A percentile compares a stretch with the other conserved stretches of the same genome.
Evolutionary conservation across 768 basidiomycete species (phyloP).

Genomic region (Boletus edulis): DNA sequence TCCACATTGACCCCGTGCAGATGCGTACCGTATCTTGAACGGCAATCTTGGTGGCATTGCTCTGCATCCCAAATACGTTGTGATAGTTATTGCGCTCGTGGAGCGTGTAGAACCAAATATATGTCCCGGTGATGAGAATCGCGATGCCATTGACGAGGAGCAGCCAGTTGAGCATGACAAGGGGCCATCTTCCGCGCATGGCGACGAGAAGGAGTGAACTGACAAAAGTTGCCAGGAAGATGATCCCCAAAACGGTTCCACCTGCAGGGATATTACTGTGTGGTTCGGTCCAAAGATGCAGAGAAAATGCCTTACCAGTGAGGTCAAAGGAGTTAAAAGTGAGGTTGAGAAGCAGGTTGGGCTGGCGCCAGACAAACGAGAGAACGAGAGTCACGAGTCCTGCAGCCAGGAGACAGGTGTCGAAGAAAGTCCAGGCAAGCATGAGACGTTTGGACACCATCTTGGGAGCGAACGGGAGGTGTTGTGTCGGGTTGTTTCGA

Average conservation of each 20-base stretch:
- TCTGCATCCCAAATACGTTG: slow-evolving; percentile 48
- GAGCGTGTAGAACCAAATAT: slow-evolving; percentile 82
- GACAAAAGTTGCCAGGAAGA: slow-evolving; percentile 63
- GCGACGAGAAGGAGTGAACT: slow-evolving; percentile 71
- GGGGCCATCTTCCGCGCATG: slow-evolving; percentile 64
- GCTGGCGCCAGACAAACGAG: slow-evolving; percentile 68
- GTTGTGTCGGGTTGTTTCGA: slow-evolving; percentile 4
- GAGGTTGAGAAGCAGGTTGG: slow-evolving; percentile 72
- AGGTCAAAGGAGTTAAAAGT: slow-evolving; percentile 58
- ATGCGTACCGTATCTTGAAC: slow-evolving; percentile 71
- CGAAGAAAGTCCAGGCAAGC: slow-evolving; percentile 71
- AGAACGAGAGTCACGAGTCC: slow-evolving; percentile 63
- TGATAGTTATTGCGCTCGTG: slow-evolving; percentile 69
- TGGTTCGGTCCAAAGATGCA: neutral
- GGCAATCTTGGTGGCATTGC: slow-evolving; percentile 44
- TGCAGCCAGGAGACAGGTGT: slow-evolving; percentile 66
- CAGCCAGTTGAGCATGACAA: slow-evolving; percentile 74
- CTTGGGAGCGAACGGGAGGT: slow-evolving; percentile 1
- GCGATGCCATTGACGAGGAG: slow-evolving; percentile 63
- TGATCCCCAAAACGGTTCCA: slow-evolving; percentile 66
- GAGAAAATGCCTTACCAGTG: slow-evolving; percentile 44
- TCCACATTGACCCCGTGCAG: neutral
- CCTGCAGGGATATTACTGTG: slow-evolving; percentile 38
- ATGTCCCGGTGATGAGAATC: slow-evolving; percentile 63
- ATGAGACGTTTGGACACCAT: slow-evolving; percentile 77